Base-by-base conservation (phyloP, 495 filamentous ascomycete genomes). In the Antarctomyces pellizariae region DNA sequence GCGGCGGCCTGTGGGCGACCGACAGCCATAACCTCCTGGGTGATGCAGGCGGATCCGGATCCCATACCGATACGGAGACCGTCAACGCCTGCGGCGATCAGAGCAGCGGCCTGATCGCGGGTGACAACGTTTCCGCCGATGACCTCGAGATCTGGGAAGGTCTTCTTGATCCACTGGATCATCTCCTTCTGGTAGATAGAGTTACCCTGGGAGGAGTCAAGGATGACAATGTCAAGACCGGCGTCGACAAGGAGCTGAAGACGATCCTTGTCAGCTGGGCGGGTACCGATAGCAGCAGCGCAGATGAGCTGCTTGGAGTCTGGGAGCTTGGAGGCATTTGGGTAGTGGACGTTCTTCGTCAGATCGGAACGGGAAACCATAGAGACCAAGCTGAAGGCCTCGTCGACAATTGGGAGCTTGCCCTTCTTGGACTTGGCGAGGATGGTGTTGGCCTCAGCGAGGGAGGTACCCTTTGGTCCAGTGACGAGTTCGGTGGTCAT, bases 41-140 rank as follows among this genome's bases (percentile, higher is more conserved):
- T 99, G 43, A 99, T 99, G 55, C 86, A 99, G 43, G 86, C 86
- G 39, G 75, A 86, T 42, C 86, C 86, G 46, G 76, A 84, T 39
- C 86, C 86, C 86, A 99, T 99, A 47, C 86, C 86, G 50, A 99
- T 99, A 43, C 86, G 75, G 36, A 99, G 71, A 38, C 83, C 86
- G 51, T 99, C 86, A 32, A 74, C 83, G 43, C 86, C 86, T 26
- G 86, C 86, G 29, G 77, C 80, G 43, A 99, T 93, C 34, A 99
- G 53, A 34, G 62, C 48, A 18, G 86, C 86, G 37, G 86, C 86
- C 54, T 99, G 86, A 37, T 91, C 82, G 16, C 79, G 64, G 16
- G 86, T 93, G 34, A 99, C 86, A 25, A 99, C 89, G 53, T 99
- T 99, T 50, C 86, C 86, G 36, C 70, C 86, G 43, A 99, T 92